These are phyloP conservation scores for Solanum gandarillasii DNA, from an alignment of 257 asterid species.

Conservation along the genomic window DNA sequence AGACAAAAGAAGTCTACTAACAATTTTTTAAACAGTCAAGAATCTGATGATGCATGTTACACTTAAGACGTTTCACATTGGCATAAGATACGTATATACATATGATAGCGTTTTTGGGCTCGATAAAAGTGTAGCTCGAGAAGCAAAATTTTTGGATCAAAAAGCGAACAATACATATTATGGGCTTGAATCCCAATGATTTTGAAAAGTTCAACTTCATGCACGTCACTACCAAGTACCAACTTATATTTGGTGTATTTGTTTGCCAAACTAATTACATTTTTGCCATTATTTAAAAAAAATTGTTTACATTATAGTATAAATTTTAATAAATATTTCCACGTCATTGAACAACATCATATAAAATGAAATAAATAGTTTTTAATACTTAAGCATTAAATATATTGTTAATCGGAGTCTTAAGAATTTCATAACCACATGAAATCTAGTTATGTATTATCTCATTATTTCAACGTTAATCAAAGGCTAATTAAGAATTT, in stretches of 20 bases:
- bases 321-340: not conserved
- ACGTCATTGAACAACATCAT: not conserved
- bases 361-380: not conserved
- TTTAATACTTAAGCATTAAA: not conserved
- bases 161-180: not conserved
- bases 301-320: not conserved
- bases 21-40: not conserved
- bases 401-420: not conserved
- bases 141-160: not conserved
- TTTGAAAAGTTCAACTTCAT: not conserved
- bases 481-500: not conserved
- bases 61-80: not conserved
- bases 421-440: not conserved
- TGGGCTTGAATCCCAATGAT: not conserved
- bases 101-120: not conserved
- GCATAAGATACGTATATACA: not conserved
- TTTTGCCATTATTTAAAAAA: too few species aligned
- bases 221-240: not conserved
- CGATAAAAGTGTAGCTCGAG: not conserved
- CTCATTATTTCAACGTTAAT: not conserved
- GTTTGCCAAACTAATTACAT: too few species aligned
- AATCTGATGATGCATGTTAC: not conserved
- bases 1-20: not conserved
- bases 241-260: too few species aligned
- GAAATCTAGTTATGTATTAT: not conserved